Conservation (phyloP, 2,329 filamentous ascomycete genomes). For the Alternaria brassicae region DNA sequence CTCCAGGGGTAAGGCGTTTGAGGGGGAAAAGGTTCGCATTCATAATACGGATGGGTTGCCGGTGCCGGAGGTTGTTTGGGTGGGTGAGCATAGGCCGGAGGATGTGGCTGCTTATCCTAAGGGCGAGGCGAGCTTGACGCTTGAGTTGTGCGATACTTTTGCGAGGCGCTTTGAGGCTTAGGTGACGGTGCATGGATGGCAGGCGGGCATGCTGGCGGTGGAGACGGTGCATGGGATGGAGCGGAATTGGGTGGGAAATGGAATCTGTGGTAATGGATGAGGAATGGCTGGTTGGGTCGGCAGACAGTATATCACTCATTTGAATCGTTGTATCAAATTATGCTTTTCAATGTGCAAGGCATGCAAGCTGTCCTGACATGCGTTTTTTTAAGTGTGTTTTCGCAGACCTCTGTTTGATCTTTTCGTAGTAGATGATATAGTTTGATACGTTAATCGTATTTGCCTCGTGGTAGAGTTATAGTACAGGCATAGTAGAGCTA, state of each 20-base stretch:
- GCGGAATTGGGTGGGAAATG: background rate
- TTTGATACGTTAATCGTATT: background rate
- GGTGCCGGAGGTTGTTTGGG: conserved; percentile 25
- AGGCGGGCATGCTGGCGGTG: background rate
- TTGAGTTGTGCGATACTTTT: conserved; percentile 25
- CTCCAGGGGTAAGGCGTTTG: conserved; percentile 29
- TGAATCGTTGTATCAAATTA: background rate
- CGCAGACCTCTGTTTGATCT: background rate
- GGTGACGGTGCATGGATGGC: background rate
- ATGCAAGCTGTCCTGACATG: background rate
- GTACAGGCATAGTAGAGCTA: background rate
- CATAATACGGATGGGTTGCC: conserved; percentile 10
- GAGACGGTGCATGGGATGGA: background rate
- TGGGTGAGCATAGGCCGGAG: conserved; percentile 21
- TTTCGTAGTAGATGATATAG: background rate
- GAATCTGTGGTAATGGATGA: background rate
- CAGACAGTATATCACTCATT: background rate
- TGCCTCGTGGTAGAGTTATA: background rate
- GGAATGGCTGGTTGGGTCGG: background rate
- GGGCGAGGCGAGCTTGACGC: conserved; percentile 27
- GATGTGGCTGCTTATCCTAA: conserved; percentile 14
- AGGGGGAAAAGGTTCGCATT: conserved; percentile 25
- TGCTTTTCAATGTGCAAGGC: background rate
- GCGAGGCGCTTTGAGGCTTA: background rate
- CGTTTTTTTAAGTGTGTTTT: background rate